phyloP scores from a whole-genome alignment of 2,329 filamentous ascomycete genomes.

The Elsinoe australis region DNA sequence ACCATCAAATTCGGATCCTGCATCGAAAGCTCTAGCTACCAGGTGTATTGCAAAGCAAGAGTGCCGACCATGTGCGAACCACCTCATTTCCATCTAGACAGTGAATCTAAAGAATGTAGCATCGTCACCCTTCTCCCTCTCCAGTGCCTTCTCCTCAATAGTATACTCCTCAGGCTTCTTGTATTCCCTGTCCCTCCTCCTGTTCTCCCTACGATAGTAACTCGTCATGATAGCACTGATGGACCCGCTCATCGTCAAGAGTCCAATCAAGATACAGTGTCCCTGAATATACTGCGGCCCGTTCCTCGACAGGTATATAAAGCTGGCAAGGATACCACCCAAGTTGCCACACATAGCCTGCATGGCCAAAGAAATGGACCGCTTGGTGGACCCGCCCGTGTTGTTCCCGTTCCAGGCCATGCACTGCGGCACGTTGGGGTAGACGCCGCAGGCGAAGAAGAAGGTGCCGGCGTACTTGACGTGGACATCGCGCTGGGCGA shows the following conservation, averaged over 20 bases:
- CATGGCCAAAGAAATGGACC: constrained; percentile 9
- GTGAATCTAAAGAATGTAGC: constrained; percentile 41
- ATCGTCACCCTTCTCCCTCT: constrained; percentile 50
- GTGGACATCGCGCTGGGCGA: constrained; percentile 27
- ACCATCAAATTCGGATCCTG: no score
- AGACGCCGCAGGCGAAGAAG: constrained; percentile 31
- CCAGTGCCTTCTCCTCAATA: constrained; percentile 45
- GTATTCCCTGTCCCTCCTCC: constrained; percentile 43
- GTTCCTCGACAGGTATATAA: constrained; percentile 42
- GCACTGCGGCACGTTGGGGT: constrained; percentile 29
- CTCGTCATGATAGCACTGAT: constrained; percentile 50
- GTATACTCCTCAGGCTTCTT: constrained; percentile 46
- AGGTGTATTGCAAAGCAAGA: no score
- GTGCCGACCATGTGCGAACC: no score
- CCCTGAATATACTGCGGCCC: constrained; percentile 39
- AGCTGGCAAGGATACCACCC: constrained; percentile 43
- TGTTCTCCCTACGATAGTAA: constrained; percentile 52
- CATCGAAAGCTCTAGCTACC: no score
- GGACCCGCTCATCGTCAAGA: constrained; percentile 30
- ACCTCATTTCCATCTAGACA: constrained; percentile 21
- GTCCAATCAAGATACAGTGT: constrained; percentile 40
- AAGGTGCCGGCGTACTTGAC: constrained; percentile 37
- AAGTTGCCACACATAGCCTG: constrained; percentile 30
- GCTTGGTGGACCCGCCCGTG: constrained; percentile 4
- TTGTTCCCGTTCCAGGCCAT: constrained; percentile 29